These are phyloP conservation scores for Alternaria hordeiaustralica DNA, from an alignment of 2,329 filamentous ascomycete species.

Conservation along the genomic window DNA sequence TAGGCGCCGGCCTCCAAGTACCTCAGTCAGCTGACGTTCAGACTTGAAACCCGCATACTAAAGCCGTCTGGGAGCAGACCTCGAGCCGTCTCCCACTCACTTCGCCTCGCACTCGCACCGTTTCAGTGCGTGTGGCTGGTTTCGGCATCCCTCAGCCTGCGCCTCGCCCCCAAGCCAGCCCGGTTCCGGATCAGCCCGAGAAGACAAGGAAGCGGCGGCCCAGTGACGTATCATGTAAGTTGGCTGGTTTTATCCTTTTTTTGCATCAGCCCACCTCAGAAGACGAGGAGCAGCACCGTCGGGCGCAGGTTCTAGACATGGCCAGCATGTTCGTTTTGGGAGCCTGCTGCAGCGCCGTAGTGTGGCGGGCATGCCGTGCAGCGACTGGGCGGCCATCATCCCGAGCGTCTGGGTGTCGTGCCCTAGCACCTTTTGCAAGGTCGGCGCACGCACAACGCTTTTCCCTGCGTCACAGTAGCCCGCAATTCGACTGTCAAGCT, in stretches of 20 bases:
- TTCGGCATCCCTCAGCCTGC: constrained; percentile 10
- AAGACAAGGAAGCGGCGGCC: constrained; percentile 4
- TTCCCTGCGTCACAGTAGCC: constrained; percentile 9
- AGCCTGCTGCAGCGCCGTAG: constrained; percentile 7
- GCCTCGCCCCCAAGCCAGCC: constrained; percentile 6
- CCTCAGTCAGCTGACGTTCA: constrained; percentile 1
- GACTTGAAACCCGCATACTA: background rate
- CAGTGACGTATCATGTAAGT: constrained; percentile 24
- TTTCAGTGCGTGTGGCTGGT: constrained; percentile 9
- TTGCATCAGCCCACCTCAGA: constrained; percentile 12
- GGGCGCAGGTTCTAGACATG: constrained; percentile 17
- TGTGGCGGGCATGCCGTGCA: constrained; percentile 13
- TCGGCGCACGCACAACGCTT: constrained; percentile 15
- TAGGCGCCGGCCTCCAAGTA: background rate
- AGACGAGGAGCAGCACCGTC: background rate
- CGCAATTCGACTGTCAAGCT: background rate
- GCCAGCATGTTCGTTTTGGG: constrained; percentile 7
- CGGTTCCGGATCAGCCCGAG: constrained; percentile 21
- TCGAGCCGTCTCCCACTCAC: constrained; percentile 1
- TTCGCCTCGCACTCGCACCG: constrained; percentile 2
- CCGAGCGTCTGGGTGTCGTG: constrained; percentile 22
- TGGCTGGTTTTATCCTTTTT: background rate
- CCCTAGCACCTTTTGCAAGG: constrained; percentile 11
- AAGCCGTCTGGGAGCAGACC: background rate
- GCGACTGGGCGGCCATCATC: constrained; percentile 19